These are phyloP conservation scores for Brassica balearica DNA, from an alignment of 441 rosid species.

Conservation along the genomic window DNA sequence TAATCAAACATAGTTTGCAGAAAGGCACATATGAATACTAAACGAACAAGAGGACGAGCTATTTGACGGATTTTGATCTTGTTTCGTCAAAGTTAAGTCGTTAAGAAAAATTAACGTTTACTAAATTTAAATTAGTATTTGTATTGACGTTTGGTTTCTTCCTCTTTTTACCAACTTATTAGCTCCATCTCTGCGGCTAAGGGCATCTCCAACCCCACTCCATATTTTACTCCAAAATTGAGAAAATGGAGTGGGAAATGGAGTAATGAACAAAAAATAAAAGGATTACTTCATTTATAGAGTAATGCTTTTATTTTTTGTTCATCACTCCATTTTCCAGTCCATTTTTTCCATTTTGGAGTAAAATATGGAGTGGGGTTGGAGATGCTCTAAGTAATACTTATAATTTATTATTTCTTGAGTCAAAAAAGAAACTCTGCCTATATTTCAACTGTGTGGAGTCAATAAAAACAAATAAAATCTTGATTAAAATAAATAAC, in stretches of 20 bases:
- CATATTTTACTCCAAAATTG: no score
- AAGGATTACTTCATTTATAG: no score
- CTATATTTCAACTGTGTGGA: neutral
- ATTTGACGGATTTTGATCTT: slow-evolving; percentile 17
- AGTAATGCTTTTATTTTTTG: no score
- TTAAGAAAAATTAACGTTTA: slow-evolving; percentile 17
- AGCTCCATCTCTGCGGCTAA: slow-evolving; percentile 34
- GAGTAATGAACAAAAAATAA: no score
- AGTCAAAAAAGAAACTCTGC: slow-evolving; percentile 28
- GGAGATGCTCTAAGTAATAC: neutral
- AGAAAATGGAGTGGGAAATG: no score
- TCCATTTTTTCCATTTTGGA: no score
- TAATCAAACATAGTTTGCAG: neutral
- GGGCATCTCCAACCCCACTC: no score
- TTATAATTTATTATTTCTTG: neutral
- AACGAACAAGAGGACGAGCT: slow-evolving; percentile 12
- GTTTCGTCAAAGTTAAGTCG: slow-evolving; percentile 22
- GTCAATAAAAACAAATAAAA: slow-evolving; percentile 28
- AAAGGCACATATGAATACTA: neutral
- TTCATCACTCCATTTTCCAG: no score
- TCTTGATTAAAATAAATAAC: neutral
- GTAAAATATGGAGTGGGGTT: no score
- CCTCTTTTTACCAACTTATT: neutral
- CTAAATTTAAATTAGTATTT: slow-evolving; percentile 6
- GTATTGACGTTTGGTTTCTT: slow-evolving; percentile 23